Evolutionary conservation across 108 stramenopile species (phyloP), one percentile per base, ranked within the genome.

Genomic region (Nitzschia sp.): DNA sequence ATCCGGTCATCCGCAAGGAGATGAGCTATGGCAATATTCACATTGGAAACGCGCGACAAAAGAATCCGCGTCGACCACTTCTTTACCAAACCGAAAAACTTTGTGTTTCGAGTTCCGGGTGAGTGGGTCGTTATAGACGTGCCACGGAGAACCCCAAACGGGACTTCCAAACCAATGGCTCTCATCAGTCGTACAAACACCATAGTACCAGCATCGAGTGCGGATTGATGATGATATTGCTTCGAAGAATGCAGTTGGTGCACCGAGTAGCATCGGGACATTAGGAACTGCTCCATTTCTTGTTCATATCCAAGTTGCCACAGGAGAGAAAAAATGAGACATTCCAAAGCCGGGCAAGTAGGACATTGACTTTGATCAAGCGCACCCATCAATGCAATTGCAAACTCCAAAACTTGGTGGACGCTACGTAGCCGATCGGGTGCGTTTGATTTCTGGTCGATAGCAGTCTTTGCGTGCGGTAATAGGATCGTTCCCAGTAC

Each of bases 381-480:
- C 30, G 58, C 29, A 3, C 58, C 58, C 58, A 59, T 33, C 2
- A 32, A 33, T n/a, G 28, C 28, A 59, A 59, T 11, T 0, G 58
- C 58, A 32, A 59, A 59, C 18, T 59, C 58, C 29, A 59, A 34
- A n/a, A 59, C 21, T 28, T 32, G 58, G 31, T n/a, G 31, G 0
- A 32, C 21, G 1, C 54, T 5, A 2, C 21, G 46, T 21, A 47
- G 21, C 26, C 54, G 23, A 2, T 19, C 13, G 0, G 19, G 25
- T 54, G n/a, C 25, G 15, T 54, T 23, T 24, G 13, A 13, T 25
- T 1, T 54, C n/a, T n/a, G n/a, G n/a, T n/a, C n/a, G 1, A 2
- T 24, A 19, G 6, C 1, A 1, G 2, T 27, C 26, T 54, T 27
- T 27, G 26, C 25, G 13, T 30, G 13, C n/a, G 58, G 58, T 33